Conservation (phyloP, 495 filamentous ascomycete species). For the Evansstolkia leycettana region DNA sequence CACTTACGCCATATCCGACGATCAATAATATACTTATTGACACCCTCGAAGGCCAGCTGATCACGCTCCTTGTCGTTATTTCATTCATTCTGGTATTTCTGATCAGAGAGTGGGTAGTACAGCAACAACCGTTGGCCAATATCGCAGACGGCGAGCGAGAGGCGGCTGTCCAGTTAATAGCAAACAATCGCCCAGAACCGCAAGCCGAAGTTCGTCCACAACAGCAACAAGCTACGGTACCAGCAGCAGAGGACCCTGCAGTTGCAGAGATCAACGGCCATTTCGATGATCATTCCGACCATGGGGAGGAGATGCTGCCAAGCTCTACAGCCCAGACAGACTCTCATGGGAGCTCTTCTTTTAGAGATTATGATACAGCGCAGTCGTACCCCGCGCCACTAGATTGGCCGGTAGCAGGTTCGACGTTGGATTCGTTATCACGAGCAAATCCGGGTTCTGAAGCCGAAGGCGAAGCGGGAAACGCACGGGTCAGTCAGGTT, state of each 20-base stretch:
- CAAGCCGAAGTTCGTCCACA: conserved; percentile 6
- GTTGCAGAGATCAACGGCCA: conserved; percentile 2
- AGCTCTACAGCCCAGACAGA: too few species aligned
- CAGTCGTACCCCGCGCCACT: too few species aligned
- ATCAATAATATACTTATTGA: conserved; percentile 75
- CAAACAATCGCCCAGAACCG: conserved; percentile 20
- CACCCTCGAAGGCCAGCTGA: conserved; percentile 81
- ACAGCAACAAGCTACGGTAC: conserved; percentile 4
- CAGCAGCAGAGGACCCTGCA: conserved; percentile 11
- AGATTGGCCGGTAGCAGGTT: too few species aligned
- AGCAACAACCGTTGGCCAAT: conserved; percentile 76
- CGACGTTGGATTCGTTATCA: too few species aligned
- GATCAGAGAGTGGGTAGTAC: conserved; percentile 95
- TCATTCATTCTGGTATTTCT: conserved; percentile 92
- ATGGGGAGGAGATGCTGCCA: too few species aligned
- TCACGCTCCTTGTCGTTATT: conserved; percentile 79
- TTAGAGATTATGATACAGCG: too few species aligned
- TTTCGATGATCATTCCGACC: not conserved
- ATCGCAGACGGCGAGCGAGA: conserved; percentile 41
- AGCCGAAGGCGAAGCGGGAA: too few species aligned
- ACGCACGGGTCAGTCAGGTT: conserved; percentile 4
- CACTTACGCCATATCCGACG: conserved; percentile 56
- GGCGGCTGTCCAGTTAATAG: conserved; percentile 26
- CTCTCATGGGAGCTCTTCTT: too few species aligned
- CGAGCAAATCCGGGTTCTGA: too few species aligned